A percentile compares a stretch with the other conserved stretches of the same genome.
These are phyloP conservation scores for Hymenoscyphus repandus DNA, from an alignment of 2,329 filamentous ascomycete genomes.

Conservation along the genomic window DNA sequence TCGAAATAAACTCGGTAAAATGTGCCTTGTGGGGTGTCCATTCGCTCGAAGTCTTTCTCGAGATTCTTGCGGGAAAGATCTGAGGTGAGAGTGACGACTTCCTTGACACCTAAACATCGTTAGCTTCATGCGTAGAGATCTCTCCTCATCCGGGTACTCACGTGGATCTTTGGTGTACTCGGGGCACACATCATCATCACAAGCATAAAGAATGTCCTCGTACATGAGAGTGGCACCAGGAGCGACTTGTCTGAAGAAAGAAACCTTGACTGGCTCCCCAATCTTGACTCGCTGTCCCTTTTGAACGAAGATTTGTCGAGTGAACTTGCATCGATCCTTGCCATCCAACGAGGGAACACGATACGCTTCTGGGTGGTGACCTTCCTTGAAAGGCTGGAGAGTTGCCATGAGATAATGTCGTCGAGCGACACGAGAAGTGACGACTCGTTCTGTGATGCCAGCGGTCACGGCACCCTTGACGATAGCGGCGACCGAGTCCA, in stretches of 20 bases:
- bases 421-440: conserved; percentile 94
- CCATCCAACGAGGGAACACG: conserved; percentile 94
- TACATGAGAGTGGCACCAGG: conserved; percentile 98
- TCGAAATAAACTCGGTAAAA: conserved; percentile 83
- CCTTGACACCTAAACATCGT: conserved; percentile 77
- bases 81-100: conserved; percentile 94
- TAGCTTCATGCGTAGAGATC: no score
- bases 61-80: conserved; percentile 97
- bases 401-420: conserved; percentile 99
- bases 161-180: conserved; percentile 99
- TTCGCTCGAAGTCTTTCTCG: conserved; percentile 98
- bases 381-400: conserved; percentile 96
- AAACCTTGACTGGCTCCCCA: conserved; percentile 97
- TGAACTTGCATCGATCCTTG: conserved; percentile 98
- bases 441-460: conserved; percentile 92
- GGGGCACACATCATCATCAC: conserved; percentile 95
- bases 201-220: conserved; percentile 95
- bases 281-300: conserved; percentile 99
- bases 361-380: conserved; percentile 96
- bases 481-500: conserved; percentile 98
- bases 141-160: conserved; percentile 53
- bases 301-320: conserved; percentile 95
- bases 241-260: conserved; percentile 96
- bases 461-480: conserved; percentile 98
- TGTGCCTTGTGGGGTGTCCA: conserved; percentile 96